phyloP scores from a whole-genome alignment of 768 basidiomycete species.

The Rhodotorula diobovata region DNA sequence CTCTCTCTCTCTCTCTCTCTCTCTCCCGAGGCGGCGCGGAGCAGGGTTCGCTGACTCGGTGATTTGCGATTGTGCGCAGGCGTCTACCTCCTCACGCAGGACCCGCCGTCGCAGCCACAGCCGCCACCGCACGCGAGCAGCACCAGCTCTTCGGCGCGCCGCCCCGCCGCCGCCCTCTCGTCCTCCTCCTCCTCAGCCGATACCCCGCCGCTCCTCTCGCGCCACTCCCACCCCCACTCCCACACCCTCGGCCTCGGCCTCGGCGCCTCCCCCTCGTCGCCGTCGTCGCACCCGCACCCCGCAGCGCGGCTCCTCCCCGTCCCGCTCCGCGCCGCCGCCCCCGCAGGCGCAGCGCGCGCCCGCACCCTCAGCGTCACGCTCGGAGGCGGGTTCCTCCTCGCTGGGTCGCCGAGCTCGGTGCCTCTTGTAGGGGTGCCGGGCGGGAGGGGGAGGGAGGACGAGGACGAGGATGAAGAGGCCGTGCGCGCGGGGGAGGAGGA shows the following conservation, averaged over 20 bases:
- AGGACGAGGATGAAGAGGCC: slow-evolving; percentile 28
- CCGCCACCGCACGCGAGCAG: not conserved
- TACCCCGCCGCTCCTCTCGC: not conserved
- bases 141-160: not conserved
- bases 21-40: no score
- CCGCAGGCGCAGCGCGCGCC: not conserved
- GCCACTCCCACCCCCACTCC: not conserved
- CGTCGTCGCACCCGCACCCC: no score
- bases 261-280: not conserved
- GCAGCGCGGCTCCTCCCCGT: not conserved
- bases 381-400: slow-evolving; percentile 25
- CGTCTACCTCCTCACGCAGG: slow-evolving; percentile 32
- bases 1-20: not conserved
- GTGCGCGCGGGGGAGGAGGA: slow-evolving; percentile 41
- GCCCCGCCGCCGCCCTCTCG: not conserved
- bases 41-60: no score
- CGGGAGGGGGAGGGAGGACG: slow-evolving; percentile 36
- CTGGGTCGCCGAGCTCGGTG: slow-evolving; percentile 11
- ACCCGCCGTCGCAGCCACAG: not conserved
- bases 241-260: not conserved
- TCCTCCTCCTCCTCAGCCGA: not conserved
- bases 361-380: slow-evolving; percentile 19
- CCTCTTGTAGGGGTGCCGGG: not conserved
- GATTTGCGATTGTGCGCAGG: not conserved
- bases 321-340: not conserved